phyloP scores from a whole-genome alignment of 2,329 filamentous ascomycete genomes.

The Exophiala mesophila region DNA sequence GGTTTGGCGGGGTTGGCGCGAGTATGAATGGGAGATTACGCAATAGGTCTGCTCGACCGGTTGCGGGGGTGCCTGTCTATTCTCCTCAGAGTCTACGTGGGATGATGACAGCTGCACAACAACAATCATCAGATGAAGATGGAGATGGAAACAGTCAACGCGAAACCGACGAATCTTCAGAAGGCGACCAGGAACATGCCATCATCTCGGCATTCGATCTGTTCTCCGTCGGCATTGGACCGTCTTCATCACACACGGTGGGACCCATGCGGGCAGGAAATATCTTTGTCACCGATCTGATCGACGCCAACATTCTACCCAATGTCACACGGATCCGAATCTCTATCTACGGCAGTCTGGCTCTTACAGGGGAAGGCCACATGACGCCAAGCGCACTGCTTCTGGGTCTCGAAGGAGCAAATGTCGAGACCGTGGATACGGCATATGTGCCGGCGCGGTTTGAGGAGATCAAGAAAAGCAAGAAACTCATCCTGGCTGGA shows the following conservation, averaged over 20 bases:
- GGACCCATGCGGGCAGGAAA: constrained; percentile 24
- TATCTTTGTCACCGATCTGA: constrained; percentile 23
- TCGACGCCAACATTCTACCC: constrained; percentile 18
- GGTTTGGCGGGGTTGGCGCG: no score
- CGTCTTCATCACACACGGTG: constrained; percentile 23
- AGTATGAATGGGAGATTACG: no score
- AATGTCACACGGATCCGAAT: constrained; percentile 18
- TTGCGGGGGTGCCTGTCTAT: no score
- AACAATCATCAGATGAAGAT: no score
- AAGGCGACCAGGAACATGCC: constrained; percentile 21
- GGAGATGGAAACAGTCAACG: no score
- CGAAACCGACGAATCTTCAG: no score
- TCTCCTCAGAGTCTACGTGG: no score
- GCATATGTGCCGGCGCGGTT: constrained; percentile 19
- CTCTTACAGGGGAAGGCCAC: constrained; percentile 17
- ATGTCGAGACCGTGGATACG: constrained; percentile 23
- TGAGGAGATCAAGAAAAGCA: constrained; percentile 13
- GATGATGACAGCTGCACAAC: no score
- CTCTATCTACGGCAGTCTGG: constrained; percentile 20
- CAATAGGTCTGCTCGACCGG: no score
- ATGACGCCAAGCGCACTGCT: constrained; percentile 21
- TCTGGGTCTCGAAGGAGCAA: constrained; percentile 19
- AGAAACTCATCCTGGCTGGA: constrained; percentile 16
- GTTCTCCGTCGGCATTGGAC: constrained; percentile 24
- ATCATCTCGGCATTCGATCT: constrained; percentile 25